Evolutionary conservation across 139 green algal genomes (phyloP).

Genomic region (Coelastrella sp.): DNA sequence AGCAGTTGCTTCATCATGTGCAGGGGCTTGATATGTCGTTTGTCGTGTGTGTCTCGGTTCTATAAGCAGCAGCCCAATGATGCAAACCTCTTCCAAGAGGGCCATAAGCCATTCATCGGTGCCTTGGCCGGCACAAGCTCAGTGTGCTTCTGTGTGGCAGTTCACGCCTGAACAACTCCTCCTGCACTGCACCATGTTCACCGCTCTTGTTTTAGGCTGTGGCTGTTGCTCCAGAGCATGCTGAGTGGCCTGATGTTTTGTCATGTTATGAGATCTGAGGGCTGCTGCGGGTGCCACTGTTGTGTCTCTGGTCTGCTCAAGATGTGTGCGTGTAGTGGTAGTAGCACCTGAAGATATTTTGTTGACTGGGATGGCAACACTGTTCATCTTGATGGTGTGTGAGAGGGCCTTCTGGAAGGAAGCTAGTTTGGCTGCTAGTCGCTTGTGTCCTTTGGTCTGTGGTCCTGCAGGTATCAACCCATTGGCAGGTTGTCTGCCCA

Average conservation of each 20-base stretch:
- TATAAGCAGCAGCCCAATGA: conserved; percentile 14
- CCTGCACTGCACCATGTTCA: background rate
- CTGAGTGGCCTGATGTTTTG: conserved; percentile 10
- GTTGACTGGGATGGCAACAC: too few species aligned
- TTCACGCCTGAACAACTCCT: background rate
- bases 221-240: background rate
- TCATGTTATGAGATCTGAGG: conserved; percentile 29
- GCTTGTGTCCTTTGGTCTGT: too few species aligned
- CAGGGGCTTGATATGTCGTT: too few species aligned
- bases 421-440: too few species aligned
- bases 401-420: too few species aligned
- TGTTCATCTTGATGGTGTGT: too few species aligned
- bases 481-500: conserved; percentile 93
- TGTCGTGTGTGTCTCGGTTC: background rate
- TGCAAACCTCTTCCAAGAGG: background rate
- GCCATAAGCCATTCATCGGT: background rate
- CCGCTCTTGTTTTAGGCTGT: background rate
- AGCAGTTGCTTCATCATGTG: too few species aligned
- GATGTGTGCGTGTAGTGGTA: too few species aligned
- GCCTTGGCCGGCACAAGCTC: conserved; percentile 22
- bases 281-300: background rate
- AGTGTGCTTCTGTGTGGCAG: background rate
- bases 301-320: background rate
- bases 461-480: conserved; percentile 89
- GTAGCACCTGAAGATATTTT: background rate